Conservation (phyloP, 2,329 filamentous ascomycete genomes). For the Pseudogymnoascus sp. region DNA sequence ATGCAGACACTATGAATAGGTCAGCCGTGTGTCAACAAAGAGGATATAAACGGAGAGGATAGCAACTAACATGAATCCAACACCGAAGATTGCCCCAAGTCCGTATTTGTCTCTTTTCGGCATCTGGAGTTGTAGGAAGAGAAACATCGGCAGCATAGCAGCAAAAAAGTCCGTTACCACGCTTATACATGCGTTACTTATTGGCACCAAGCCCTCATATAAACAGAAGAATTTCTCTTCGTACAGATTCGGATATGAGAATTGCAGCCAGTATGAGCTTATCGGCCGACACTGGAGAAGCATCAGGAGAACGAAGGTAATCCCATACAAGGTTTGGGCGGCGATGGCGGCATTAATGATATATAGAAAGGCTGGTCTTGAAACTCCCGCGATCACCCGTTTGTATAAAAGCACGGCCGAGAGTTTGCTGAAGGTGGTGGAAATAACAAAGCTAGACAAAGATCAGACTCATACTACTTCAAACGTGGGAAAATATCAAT, state of each 20-base stretch:
- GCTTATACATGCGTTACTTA: not conserved
- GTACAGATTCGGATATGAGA: not conserved
- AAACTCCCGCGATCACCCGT: not conserved
- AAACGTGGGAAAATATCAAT: not conserved
- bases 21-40: not conserved
- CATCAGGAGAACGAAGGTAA: not conserved
- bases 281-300: not conserved
- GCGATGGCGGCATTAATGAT: not conserved
- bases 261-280: not conserved
- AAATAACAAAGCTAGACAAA: not conserved
- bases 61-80: constrained; percentile 5
- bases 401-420: constrained; percentile 3
- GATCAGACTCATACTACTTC: not conserved
- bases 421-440: not conserved
- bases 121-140: constrained; percentile 1
- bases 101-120: constrained; percentile 5
- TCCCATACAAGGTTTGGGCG: not conserved
- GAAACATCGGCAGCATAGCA: not conserved
- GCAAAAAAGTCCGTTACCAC: constrained; percentile 2
- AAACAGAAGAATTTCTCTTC: not conserved
- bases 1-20: not conserved
- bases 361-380: not conserved
- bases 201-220: not conserved
- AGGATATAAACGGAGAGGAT: not conserved
- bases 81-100: constrained; percentile 1